Percentiles rank a stretch among this genome's conserved stretches.
These are phyloP conservation scores for Dictyostelium capitatum DNA, from an alignment of 78 protist species.

Conservation along the genomic window DNA sequence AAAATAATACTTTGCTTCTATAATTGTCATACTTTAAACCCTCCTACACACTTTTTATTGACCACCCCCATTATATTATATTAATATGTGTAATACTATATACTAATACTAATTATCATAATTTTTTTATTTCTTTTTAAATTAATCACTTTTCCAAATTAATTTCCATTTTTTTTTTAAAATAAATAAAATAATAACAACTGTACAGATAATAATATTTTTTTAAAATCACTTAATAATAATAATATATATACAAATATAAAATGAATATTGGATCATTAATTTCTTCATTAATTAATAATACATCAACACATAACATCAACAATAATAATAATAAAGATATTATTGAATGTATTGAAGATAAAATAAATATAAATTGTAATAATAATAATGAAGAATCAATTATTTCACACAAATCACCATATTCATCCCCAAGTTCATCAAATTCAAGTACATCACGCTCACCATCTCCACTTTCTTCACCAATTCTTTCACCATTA, in stretches of 20 bases:
- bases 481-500: conserved; percentile 14
- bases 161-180: neutral
- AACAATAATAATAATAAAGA: neutral
- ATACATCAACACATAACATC: too few relatives aligned
- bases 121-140: neutral
- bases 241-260: neutral
- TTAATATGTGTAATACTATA: too few relatives aligned
- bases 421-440: neutral
- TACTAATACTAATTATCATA: too few relatives aligned
- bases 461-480: conserved; percentile 24
- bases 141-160: neutral
- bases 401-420: neutral
- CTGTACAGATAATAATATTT: neutral
- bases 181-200: too few relatives aligned
- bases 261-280: neutral
- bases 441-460: neutral
- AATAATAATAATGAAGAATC: neutral
- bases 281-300: neutral
- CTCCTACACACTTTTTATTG: too few relatives aligned
- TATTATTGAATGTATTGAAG: neutral
- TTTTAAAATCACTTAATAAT: neutral
- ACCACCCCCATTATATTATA: too few relatives aligned
- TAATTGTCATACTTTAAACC: too few relatives aligned
- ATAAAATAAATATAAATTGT: neutral
- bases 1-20: too few relatives aligned